phyloP scores from a whole-genome alignment of 2,329 filamentous ascomycete species.

The Fusarium oligoseptatum region DNA sequence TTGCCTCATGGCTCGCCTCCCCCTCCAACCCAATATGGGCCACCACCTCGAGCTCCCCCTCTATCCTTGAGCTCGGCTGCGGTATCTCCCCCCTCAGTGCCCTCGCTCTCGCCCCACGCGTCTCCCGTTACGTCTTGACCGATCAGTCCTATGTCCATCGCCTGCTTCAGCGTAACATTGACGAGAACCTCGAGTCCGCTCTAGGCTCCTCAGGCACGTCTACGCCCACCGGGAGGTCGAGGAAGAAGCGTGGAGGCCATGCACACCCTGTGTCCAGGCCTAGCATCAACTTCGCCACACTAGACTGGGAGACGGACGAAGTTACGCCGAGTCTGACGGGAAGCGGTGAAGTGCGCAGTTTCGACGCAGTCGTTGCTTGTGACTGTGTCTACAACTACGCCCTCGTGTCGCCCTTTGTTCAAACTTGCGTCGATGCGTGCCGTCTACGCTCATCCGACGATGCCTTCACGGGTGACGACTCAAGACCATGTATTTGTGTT shows the following conservation, averaged over 20 bases:
- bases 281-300: slow-evolving; percentile 68
- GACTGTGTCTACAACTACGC: slow-evolving; percentile 97
- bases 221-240: slow-evolving; percentile 21
- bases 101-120: slow-evolving; percentile 71
- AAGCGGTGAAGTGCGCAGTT: slow-evolving; percentile 56
- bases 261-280: slow-evolving; percentile 26
- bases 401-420: slow-evolving; percentile 84
- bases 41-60: slow-evolving; percentile 58
- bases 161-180: slow-evolving; percentile 81
- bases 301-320: slow-evolving; percentile 87
- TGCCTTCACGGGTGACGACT: slow-evolving; percentile 25
- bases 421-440: slow-evolving; percentile 83
- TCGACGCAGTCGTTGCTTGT: slow-evolving; percentile 84
- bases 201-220: slow-evolving; percentile 21
- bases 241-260: slow-evolving; percentile 34
- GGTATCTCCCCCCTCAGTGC: slow-evolving; percentile 87
- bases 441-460: slow-evolving; percentile 59
- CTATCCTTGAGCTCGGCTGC: slow-evolving; percentile 86
- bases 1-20: slow-evolving; percentile 83
- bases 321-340: slow-evolving; percentile 61
- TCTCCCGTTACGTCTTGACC: slow-evolving; percentile 80
- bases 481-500: slow-evolving; percentile 76
- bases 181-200: slow-evolving; percentile 63
- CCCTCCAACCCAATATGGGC: slow-evolving; percentile 73
- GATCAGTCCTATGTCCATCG: slow-evolving; percentile 90